phyloP scores from a whole-genome alignment of 2,329 filamentous ascomycete genomes.

The Calonectria hawksworthii region DNA sequence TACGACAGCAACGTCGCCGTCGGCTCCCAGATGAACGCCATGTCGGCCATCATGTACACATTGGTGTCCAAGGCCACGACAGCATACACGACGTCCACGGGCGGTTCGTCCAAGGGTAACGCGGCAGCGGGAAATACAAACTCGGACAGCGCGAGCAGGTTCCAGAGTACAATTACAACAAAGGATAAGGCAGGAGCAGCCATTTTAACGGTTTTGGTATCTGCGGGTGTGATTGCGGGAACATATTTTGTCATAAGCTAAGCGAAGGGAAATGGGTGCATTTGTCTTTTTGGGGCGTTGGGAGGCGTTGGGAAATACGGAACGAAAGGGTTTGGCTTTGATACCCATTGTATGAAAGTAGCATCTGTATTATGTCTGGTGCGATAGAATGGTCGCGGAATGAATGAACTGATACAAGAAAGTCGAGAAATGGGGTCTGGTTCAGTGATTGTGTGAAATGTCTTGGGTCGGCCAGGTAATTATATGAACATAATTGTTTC shows the following conservation, averaged over 20 bases:
- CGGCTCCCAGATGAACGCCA: constrained; percentile 78
- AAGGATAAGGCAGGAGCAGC: constrained; percentile 69
- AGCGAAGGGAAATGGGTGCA: too few species aligned
- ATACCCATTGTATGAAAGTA: neutral
- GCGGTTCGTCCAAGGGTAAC: constrained; percentile 71
- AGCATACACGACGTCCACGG: constrained; percentile 67
- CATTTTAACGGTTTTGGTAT: constrained; percentile 66
- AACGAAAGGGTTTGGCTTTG: neutral
- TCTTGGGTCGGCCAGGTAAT: too few species aligned
- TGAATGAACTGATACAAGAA: too few species aligned
- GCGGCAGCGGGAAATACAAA: constrained; percentile 58
- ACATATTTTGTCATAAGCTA: constrained; percentile 57
- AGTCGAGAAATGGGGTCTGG: too few species aligned
- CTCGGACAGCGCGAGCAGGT: constrained; percentile 46
- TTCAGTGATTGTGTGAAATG: too few species aligned
- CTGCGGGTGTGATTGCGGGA: constrained; percentile 63
- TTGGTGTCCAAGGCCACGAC: constrained; percentile 59
- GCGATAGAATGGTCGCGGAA: neutral
- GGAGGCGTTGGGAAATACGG: neutral
- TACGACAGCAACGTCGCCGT: constrained; percentile 75
- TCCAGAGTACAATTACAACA: constrained; percentile 55
- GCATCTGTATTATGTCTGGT: neutral
- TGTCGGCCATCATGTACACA: constrained; percentile 74
- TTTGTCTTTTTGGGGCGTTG: neutral
- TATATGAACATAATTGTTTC: too few species aligned